Conservation (phyloP, 495 filamentous ascomycete genomes). For the Neurospora africana region DNA sequence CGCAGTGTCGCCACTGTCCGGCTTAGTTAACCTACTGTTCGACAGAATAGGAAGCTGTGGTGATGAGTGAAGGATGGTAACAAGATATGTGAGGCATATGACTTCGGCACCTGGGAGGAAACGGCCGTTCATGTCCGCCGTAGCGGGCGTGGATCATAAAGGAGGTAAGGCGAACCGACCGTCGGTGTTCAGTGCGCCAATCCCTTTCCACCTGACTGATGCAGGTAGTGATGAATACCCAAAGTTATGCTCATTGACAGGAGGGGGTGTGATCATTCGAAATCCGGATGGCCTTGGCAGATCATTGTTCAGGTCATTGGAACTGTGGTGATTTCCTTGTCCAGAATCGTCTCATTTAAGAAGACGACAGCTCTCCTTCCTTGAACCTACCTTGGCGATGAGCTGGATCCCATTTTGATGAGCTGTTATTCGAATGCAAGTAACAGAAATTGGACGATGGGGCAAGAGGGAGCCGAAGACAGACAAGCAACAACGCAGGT, state of each 20-base stretch:
- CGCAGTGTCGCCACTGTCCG: neutral
- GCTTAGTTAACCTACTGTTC: neutral
- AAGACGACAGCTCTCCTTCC: neutral
- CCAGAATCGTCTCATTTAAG: neutral
- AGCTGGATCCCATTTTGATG: neutral
- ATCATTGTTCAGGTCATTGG: neutral
- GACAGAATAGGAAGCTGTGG: neutral
- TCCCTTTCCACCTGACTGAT: neutral
- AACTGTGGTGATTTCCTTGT: neutral
- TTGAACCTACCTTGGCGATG: neutral
- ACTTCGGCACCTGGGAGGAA: neutral
- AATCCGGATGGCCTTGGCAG: neutral
- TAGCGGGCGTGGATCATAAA: neutral
- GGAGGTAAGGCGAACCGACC: neutral
- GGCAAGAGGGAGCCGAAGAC: neutral
- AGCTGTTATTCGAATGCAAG: neutral
- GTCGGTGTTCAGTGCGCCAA: neutral
- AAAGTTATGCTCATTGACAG: neutral
- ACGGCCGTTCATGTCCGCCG: neutral
- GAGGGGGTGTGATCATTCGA: neutral
- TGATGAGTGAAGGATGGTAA: neutral
- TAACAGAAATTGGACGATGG: neutral
- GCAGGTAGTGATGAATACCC: neutral
- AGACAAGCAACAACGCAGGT: neutral
- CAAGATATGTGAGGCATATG: neutral